These are phyloP conservation scores for Plasmodium ovale DNA, from an alignment of 169 alveolate species.

Conservation along the genomic window DNA sequence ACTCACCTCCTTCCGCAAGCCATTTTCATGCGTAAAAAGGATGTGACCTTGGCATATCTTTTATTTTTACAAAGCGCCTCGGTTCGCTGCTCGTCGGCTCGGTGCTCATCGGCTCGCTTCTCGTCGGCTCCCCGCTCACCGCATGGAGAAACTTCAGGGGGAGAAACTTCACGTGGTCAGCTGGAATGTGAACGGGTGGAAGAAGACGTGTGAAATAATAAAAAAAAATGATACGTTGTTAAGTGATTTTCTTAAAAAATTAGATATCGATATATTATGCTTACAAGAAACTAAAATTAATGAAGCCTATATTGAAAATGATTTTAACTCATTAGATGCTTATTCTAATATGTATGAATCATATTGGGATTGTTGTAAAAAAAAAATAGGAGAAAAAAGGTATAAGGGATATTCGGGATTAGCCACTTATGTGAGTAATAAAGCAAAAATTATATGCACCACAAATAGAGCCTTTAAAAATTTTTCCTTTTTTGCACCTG, in stretches of 20 bases:
- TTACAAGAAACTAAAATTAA: conserved; percentile 76
- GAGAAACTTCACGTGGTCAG: conserved; percentile 54
- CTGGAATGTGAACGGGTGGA: conserved; percentile 83
- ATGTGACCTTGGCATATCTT: too few relatives aligned
- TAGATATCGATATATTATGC: conserved; percentile 75
- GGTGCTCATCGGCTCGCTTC: conserved; percentile 24
- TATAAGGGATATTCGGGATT: conserved; percentile 65
- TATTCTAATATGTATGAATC: conserved; percentile 62
- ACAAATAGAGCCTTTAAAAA: conserved; percentile 32
- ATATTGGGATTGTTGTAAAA: conserved; percentile 62
- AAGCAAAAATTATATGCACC: conserved; percentile 28
- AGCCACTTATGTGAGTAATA: conserved; percentile 46
- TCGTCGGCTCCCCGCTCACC: conserved; percentile 25
- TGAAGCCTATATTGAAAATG: conserved; percentile 50
- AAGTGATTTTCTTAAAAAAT: conserved; percentile 24
- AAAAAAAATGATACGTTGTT: conserved; percentile 34
- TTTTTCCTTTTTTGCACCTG: conserved; percentile 28
- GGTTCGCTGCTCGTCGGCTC: conserved; percentile 27
- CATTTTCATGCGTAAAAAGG: too few relatives aligned
- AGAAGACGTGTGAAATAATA: conserved; percentile 73
- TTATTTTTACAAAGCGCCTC: conserved; percentile 33
- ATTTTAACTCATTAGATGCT: conserved; percentile 41
- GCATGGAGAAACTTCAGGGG: conserved; percentile 39
- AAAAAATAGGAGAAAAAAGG: conserved; percentile 12
- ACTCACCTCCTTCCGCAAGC: too few relatives aligned